phyloP scores from a whole-genome alignment of 768 basidiomycete species.

The Kwoniella bestiolae region DNA sequence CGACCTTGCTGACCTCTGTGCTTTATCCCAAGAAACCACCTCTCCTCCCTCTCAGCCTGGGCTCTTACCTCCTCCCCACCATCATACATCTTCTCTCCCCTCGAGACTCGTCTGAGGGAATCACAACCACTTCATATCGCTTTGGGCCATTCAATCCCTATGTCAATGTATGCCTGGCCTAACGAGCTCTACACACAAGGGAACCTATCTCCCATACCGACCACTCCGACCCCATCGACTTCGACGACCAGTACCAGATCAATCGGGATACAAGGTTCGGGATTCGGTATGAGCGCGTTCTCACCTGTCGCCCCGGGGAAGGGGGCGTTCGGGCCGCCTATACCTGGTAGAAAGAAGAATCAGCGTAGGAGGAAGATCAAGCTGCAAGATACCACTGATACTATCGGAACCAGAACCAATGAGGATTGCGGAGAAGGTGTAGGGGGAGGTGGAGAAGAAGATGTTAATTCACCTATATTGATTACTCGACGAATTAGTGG shows the following conservation, averaged over 20 bases:
- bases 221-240: neutral
- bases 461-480: constrained; percentile 5
- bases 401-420: neutral
- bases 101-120: constrained; percentile 51
- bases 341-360: neutral
- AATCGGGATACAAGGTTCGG: neutral
- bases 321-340: neutral
- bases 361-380: neutral
- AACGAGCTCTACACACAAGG: neutral
- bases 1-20: too few species aligned
- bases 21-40: constrained; percentile 55
- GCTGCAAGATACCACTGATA: neutral
- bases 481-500: constrained; percentile 11
- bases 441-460: neutral
- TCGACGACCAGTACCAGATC: neutral
- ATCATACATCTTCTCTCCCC: constrained; percentile 48
- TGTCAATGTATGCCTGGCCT: constrained; percentile 54
- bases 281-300: neutral
- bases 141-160: constrained; percentile 50
- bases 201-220: neutral
- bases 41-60: constrained; percentile 47
- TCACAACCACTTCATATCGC: constrained; percentile 33
- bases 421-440: neutral
- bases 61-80: constrained; percentile 43
- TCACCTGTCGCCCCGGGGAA: neutral